Evolutionary conservation across 192 early-diverging fungal genomes (phyloP).

Genomic region (Spinellus fusiger): DNA sequence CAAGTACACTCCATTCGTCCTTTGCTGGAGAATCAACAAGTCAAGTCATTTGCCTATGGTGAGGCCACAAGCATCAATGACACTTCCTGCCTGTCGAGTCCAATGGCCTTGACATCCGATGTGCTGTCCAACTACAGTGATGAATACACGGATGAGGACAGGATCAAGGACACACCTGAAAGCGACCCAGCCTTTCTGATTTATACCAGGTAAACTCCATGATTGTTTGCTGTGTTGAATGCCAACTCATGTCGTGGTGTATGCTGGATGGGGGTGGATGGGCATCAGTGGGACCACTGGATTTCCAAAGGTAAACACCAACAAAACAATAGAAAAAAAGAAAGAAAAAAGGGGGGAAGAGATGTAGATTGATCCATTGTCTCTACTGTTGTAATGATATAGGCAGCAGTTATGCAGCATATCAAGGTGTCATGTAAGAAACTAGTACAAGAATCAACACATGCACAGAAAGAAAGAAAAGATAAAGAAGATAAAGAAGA

Average conservation of each 20-base stretch:
- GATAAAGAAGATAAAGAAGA: not conserved
- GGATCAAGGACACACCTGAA: constrained; percentile 10
- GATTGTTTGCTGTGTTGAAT: constrained; percentile 11
- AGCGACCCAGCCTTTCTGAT: constrained; percentile 36
- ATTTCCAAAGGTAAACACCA: constrained; percentile 39
- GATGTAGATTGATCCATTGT: too few relatives aligned
- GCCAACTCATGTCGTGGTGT: not conserved
- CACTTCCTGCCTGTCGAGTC: constrained; percentile 8
- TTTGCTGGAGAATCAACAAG: constrained; percentile 18
- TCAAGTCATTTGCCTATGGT: constrained; percentile 23
- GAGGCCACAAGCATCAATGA: constrained; percentile 20
- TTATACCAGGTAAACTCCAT: constrained; percentile 21
- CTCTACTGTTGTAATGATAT: too few relatives aligned
- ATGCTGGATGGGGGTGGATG: not conserved
- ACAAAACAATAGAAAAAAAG: not conserved
- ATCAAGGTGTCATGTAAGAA: too few relatives aligned
- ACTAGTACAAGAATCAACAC: too few relatives aligned
- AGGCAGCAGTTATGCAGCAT: too few relatives aligned
- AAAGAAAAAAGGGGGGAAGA: not conserved
- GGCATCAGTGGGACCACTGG: constrained; percentile 56
- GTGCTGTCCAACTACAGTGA: constrained; percentile 25
- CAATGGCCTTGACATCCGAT: constrained; percentile 20
- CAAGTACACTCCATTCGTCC: constrained; percentile 20
- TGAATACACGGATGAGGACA: constrained; percentile 19
- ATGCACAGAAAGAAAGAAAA: too few relatives aligned